These are phyloP conservation scores for Carex littledalei DNA, from an alignment of 176 grass and related monocot species.

Conservation along the genomic window DNA sequence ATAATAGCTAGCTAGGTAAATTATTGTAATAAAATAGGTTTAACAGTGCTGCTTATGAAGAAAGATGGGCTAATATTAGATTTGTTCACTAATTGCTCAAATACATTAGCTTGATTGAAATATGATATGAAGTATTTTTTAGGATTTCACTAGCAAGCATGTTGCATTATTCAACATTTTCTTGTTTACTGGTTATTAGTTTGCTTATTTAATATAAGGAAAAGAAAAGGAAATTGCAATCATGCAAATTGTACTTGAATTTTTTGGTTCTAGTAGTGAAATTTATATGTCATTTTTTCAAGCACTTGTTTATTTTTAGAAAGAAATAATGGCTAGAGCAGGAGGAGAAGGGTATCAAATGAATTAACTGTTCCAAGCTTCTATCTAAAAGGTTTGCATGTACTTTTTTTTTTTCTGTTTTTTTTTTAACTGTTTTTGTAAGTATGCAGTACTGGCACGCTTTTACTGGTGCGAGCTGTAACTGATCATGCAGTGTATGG, in stretches of 20 bases:
- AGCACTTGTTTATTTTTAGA: background rate
- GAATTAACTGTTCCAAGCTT: background rate
- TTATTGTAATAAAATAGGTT: background rate
- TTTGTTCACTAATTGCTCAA: background rate
- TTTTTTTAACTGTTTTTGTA: background rate
- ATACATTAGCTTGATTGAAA: background rate
- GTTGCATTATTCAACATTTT: background rate
- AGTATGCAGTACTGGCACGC: background rate
- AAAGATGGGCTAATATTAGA: background rate
- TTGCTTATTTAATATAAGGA: background rate
- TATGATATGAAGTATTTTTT: background rate
- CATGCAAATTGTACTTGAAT: background rate
- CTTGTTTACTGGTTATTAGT: background rate
- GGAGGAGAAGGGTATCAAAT: conserved; percentile 1
- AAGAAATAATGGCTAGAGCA: conserved; percentile 19
- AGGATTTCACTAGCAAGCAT: background rate
- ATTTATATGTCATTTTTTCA: background rate
- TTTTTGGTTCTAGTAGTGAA: background rate
- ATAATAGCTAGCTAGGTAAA: background rate
- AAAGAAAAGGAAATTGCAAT: background rate
- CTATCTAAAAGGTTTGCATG: background rate
- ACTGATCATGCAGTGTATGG: background rate
- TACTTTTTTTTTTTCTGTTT: background rate
- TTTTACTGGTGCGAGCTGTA: background rate
- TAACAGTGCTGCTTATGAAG: background rate